Evolutionary conservation across 441 rosid genomes (phyloP).

Genomic region (Daphne laureola): DNA sequence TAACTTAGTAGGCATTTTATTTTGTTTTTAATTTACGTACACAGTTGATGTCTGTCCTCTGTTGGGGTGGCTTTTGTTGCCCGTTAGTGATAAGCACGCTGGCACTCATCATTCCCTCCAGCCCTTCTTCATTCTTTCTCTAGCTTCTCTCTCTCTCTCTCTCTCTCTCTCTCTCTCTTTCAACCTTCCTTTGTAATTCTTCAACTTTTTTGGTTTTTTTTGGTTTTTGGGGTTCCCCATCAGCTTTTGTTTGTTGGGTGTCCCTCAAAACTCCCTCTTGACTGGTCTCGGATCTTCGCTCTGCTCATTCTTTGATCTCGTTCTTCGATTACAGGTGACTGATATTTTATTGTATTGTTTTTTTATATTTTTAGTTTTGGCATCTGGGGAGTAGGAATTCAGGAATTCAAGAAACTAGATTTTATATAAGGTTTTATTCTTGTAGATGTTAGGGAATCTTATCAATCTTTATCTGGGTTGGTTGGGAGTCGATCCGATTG

Average conservation of each 20-base stretch:
- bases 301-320: constrained; percentile 20
- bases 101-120: constrained; percentile 77
- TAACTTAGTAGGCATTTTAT: constrained; percentile 25
- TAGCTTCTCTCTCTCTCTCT: constrained; percentile 29
- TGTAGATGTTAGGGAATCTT: constrained; percentile 1
- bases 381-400: constrained; percentile 18
- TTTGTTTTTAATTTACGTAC: too few relatives aligned
- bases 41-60: constrained; percentile 15
- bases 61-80: constrained; percentile 40
- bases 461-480: constrained; percentile 11
- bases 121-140: constrained; percentile 25
- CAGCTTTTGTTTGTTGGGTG: constrained; percentile 18
- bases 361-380: neutral
- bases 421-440: constrained; percentile 5
- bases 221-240: constrained; percentile 12
- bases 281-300: constrained; percentile 47
- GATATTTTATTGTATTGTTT: neutral
- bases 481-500: constrained; percentile 31
- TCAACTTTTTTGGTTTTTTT: constrained; percentile 7
- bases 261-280: constrained; percentile 8
- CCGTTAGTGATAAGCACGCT: constrained; percentile 85
- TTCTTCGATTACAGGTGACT: constrained; percentile 26
- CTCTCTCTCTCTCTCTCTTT: constrained; percentile 41
- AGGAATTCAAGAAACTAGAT: constrained; percentile 12
- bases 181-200: constrained; percentile 21